Conservation (phyloP, 2,329 filamentous ascomycete genomes). For the Graphiopsis chlorocephala region DNA sequence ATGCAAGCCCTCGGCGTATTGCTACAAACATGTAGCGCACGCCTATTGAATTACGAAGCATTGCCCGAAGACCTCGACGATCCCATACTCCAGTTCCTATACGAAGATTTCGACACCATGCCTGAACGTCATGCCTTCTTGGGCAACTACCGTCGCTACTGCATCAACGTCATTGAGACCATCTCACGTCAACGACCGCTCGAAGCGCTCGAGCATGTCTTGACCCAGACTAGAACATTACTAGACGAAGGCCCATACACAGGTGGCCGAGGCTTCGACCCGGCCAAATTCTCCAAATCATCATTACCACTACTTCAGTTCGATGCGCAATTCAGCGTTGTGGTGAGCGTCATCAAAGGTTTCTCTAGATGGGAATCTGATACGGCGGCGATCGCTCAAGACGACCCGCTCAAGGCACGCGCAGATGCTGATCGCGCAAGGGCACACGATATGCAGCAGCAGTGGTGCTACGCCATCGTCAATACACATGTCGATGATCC, state of each 20-base stretch:
- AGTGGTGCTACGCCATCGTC: conserved; percentile 71
- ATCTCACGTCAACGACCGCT: conserved; percentile 79
- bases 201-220: conserved; percentile 83
- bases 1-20: conserved; percentile 68
- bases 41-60: conserved; percentile 83
- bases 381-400: conserved; percentile 35
- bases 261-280: conserved; percentile 62
- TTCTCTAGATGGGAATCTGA: conserved; percentile 73
- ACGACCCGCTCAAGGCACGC: conserved; percentile 48
- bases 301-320: conserved; percentile 72
- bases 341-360: conserved; percentile 84
- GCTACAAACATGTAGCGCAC: conserved; percentile 76
- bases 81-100: conserved; percentile 73
- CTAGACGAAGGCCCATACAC: conserved; percentile 71
- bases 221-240: conserved; percentile 72
- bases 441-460: conserved; percentile 40
- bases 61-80: conserved; percentile 80
- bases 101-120: conserved; percentile 91
- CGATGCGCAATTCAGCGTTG: conserved; percentile 85
- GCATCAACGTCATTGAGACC: conserved; percentile 78
- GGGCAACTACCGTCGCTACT: conserved; percentile 91
- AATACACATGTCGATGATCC: conserved; percentile 64
- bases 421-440: conserved; percentile 61
- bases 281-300: conserved; percentile 56
- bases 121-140: conserved; percentile 94